These are phyloP conservation scores for Obba rivulosa DNA, from an alignment of 768 basidiomycete genomes.

Conservation along the genomic window DNA sequence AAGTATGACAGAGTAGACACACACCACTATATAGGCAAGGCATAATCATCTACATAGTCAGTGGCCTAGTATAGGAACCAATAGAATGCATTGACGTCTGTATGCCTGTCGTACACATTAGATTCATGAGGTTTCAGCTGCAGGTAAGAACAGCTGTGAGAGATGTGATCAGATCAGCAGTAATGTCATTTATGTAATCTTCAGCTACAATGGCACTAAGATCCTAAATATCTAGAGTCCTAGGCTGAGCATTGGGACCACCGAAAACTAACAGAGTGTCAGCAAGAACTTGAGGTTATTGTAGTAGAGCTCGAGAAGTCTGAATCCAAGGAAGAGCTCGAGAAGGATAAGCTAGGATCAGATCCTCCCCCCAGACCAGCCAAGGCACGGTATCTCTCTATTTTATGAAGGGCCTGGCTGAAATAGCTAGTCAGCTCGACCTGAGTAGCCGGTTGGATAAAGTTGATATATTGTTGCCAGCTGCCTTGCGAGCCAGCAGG, in stretches of 20 bases:
- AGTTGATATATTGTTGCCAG: not conserved
- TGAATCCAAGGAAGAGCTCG: no score
- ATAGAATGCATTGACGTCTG: constrained; percentile 8
- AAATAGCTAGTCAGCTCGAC: constrained; percentile 6
- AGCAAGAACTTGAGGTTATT: no score
- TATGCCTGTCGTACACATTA: constrained; percentile 4
- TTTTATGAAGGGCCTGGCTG: not conserved
- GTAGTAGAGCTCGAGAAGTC: no score
- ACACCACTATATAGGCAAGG: not conserved
- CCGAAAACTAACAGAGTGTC: no score
- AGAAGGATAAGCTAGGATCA: not conserved
- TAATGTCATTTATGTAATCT: no score
- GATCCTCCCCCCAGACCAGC: not conserved
- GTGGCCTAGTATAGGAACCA: constrained; percentile 8
- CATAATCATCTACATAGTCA: constrained; percentile 7
- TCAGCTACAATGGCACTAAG: no score
- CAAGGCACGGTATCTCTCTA: not conserved
- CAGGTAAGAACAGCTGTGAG: not conserved
- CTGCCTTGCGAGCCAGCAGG: not conserved
- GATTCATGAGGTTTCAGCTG: constrained; percentile 6
- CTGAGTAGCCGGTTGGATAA: constrained; percentile 5
- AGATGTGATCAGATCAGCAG: no score
- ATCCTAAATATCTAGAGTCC: no score
- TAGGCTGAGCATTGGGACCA: no score
- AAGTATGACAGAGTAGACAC: constrained; percentile 9